Base-by-base conservation (phyloP, 192 early-diverging fungal genomes). In the Coemansia sp. region DNA sequence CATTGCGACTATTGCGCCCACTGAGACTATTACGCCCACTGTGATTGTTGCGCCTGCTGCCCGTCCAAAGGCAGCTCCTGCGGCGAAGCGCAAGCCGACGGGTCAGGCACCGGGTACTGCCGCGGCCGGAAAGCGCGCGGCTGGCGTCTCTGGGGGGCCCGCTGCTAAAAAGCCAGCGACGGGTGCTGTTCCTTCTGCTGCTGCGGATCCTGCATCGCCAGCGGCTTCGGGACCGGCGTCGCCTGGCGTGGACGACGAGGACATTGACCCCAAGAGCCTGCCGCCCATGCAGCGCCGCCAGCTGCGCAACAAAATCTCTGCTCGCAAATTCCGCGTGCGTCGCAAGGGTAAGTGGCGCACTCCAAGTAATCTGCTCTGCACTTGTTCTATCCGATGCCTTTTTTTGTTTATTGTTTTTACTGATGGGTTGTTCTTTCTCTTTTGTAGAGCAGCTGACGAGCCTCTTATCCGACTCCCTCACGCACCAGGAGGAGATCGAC, bases 261-360 rank as follows among this genome's bases (percentile, higher is more conserved):
- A 75, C 10, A 70, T 86, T 39, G 87, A 91, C 64, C 67, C 88
- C 59, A 89, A 88, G 44, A 82, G 79, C 20, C 78, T 94, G 76
- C 77, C 87, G 11, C 85, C 89, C 16, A 92, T 90, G 73, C 90
- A 95, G 75, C 84, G 91, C 35, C 85, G 93, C 24, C 91, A 92
- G 80, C 75, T 93, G 73, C 84, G 93, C 59, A 95, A 95, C 83
- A 95, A 95, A 70, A 88, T 95, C 37, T 91, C 89, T 20, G 93
- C 93, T 20, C 83, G 92, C 69, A 93, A 92, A 77, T 95, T 95
- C 75, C 85, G 93, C 45, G 85, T 88, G 47, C 86, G 93, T 58
- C 85, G 92, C 84, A 95, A 95, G 85, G 93, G 77, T 80, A 80
- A 74, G 77, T 62, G 15, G 11, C 22, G 52, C 22, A 20, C 37